Conservation (phyloP, 2,329 filamentous ascomycete genomes). For the Aspergillus hortae region DNA sequence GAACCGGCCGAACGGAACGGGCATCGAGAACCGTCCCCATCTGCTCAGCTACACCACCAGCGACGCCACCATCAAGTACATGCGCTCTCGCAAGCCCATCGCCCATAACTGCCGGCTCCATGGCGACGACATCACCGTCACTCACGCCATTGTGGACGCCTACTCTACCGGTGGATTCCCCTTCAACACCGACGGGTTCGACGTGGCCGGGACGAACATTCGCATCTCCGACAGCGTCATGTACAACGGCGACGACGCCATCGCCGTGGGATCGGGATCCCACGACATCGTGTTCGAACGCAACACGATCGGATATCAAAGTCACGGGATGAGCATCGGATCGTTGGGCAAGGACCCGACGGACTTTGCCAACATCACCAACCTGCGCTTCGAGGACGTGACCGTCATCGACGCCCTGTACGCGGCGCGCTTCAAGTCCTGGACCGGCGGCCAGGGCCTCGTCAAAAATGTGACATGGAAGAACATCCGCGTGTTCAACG, state of each 20-base stretch:
- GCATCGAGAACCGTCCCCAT: slow-evolving; percentile 39
- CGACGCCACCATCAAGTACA: slow-evolving; percentile 35
- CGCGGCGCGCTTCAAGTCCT: slow-evolving; percentile 44
- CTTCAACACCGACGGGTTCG: slow-evolving; percentile 41
- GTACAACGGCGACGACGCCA: slow-evolving; percentile 45
- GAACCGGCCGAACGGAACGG: slow-evolving; percentile 38
- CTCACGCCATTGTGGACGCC: slow-evolving; percentile 40
- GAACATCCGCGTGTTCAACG: slow-evolving; percentile 43
- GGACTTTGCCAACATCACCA: slow-evolving; percentile 37
- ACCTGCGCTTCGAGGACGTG: slow-evolving; percentile 43
- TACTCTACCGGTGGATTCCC: slow-evolving; percentile 36
- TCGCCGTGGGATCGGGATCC: slow-evolving; percentile 38
- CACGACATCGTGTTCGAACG: slow-evolving; percentile 38
- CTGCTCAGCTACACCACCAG: slow-evolving; percentile 38
- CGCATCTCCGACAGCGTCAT: slow-evolving; percentile 29
- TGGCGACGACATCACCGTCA: slow-evolving; percentile 40
- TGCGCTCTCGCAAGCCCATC: slow-evolving; percentile 45
- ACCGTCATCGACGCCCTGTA: slow-evolving; percentile 42
- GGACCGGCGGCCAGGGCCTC: slow-evolving; percentile 41
- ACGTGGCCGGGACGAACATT: slow-evolving; percentile 27
- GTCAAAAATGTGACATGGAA: slow-evolving; percentile 44
- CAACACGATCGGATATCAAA: slow-evolving; percentile 43
- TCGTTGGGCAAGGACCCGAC: slow-evolving; percentile 39
- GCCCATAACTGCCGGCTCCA: slow-evolving; percentile 41
- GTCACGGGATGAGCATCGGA: slow-evolving; percentile 45